Evolutionary conservation across 495 filamentous ascomycete species (phyloP), one percentile per base, ranked within the genome.

Genomic region (Aspergillus leporis): DNA sequence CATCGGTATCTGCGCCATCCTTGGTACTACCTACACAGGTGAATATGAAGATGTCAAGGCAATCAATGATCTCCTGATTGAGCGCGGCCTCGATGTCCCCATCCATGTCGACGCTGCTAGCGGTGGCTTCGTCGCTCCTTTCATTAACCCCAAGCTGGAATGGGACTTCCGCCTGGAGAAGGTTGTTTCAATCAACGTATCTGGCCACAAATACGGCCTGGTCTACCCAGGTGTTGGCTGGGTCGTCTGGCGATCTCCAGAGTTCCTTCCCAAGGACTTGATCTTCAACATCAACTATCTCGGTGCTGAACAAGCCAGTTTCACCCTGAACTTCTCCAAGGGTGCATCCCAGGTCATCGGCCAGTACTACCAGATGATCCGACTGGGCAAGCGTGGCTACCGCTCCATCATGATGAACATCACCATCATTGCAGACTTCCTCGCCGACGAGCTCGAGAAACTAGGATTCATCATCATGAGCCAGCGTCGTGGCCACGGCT

Each of bases 281-380:
- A 90, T 97, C 66, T 97, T 97, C 84, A 96, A 95, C 82, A 94
- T 96, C 82, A 97, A 97, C 78, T 97, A 97, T 71, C 87, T 97
- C 2, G 92, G 92, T 51, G 90, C 92, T 23, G 91, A 97, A 63
- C 92, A 97, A 74, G 86, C 92, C 18, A 95, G 90, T 54, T 96
- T 96, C 80, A 97, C 92, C 19, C 83, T 97, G 54, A 97, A 97
- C 80, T 97, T 97, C 80, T 92, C 88, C 70, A 93, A 94, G 73
- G 92, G 92, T 58, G 92, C 92, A 46, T 87, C 87, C 38, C 92
- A 96, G 64, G 86, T 97, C 62, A 96, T 97, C 66, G 92, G 92
- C 36, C 92, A 97, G 73, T 97, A 97, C 77, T 97, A 97, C 78
- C 92, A 96, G 71, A 78, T 97, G 70, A 94, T 97, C 74, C 89